phyloP scores from a whole-genome alignment of 148 eudicot genomes.

The Vaccinium myrtillus region DNA sequence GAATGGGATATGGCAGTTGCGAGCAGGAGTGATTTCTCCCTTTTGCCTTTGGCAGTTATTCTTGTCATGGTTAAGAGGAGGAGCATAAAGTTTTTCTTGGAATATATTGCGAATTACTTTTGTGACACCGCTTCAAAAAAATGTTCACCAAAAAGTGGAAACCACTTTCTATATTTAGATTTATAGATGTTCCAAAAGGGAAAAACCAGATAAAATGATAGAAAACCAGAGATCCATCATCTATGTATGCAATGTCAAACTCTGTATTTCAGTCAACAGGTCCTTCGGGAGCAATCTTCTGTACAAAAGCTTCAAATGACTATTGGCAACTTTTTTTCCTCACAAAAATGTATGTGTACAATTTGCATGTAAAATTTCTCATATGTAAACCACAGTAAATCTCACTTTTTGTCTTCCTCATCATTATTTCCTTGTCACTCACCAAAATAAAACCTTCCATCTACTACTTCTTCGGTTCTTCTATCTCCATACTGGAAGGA shows the following conservation, averaged over 20 bases:
- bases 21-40: too few relatives aligned
- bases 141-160: too few relatives aligned
- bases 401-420: background rate
- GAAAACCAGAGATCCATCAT: background rate
- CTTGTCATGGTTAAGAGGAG: too few relatives aligned
- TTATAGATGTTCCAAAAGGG: background rate
- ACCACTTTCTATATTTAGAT: too few relatives aligned
- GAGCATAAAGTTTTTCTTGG: too few relatives aligned
- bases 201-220: background rate
- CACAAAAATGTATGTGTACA: background rate
- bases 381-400: background rate
- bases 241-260: background rate
- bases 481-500: constrained; percentile 24
- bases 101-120: too few relatives aligned
- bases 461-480: constrained; percentile 3
- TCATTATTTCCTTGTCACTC: background rate
- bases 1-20: too few relatives aligned
- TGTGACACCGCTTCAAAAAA: too few relatives aligned
- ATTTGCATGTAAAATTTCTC: background rate
- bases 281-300: background rate
- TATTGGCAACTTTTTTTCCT: background rate
- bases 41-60: too few relatives aligned
- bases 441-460: background rate
- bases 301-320: background rate
- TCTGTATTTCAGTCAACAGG: too few relatives aligned